Conservation (phyloP, 495 filamentous ascomycete species). For the Talaromyces wortmannii region DNA sequence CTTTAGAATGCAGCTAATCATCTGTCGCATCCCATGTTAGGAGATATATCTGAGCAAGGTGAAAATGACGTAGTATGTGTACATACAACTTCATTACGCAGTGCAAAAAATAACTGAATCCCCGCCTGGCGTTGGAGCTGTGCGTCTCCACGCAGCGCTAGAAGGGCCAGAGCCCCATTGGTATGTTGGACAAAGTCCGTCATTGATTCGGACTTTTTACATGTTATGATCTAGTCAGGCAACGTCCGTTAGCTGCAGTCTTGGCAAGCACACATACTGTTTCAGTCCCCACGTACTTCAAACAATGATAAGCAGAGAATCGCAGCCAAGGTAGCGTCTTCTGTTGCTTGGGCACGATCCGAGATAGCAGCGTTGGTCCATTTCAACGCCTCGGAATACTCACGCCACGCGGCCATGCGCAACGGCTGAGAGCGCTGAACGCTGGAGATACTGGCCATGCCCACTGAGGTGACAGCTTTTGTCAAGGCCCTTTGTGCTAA, state of each 20-base stretch:
- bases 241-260: no score
- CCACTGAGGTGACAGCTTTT: conserved; percentile 37
- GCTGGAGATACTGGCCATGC: conserved; percentile 41
- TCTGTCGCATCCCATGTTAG: neutral
- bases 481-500: conserved; percentile 21
- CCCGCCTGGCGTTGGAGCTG: conserved; percentile 52
- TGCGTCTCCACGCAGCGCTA: conserved; percentile 46
- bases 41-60: neutral
- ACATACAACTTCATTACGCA: conserved; percentile 38
- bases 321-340: conserved; percentile 55
- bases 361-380: conserved; percentile 46
- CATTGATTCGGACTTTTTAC: neutral
- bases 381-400: conserved; percentile 42
- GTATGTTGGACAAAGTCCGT: conserved; percentile 30
- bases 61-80: neutral
- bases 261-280: neutral
- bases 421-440: conserved; percentile 24
- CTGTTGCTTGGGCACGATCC: conserved; percentile 44
- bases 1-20: neutral
- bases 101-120: conserved; percentile 49
- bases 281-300: conserved; percentile 20
- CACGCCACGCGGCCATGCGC: conserved; percentile 29
- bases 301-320: conserved; percentile 50
- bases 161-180: conserved; percentile 48
- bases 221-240: neutral